These are phyloP conservation scores for Hypoxylon sp. DNA, from an alignment of 2,329 filamentous ascomycete species.

Conservation along the genomic window DNA sequence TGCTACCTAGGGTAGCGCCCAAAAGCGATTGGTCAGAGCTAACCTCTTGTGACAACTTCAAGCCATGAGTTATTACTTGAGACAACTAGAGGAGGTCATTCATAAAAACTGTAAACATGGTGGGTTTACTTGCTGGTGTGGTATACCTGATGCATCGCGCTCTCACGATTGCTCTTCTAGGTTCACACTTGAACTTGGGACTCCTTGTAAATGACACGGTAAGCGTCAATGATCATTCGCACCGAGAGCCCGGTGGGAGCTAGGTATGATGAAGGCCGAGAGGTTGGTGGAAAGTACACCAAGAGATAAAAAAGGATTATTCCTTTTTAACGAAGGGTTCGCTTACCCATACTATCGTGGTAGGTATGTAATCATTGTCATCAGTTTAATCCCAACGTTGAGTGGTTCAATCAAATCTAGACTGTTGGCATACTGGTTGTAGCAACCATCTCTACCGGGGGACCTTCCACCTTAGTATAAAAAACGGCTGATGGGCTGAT, in stretches of 20 bases:
- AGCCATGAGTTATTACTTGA: conserved; percentile 38
- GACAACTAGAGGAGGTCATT: conserved; percentile 38
- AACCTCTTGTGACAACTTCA: conserved; percentile 34
- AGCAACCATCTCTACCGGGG: background rate
- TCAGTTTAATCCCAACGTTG: background rate
- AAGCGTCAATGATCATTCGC: background rate
- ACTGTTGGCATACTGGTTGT: background rate
- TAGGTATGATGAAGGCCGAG: background rate
- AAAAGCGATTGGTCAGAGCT: conserved; percentile 32
- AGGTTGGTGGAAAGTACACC: background rate
- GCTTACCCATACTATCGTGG: background rate
- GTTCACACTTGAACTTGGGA: background rate
- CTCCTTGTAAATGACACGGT: background rate
- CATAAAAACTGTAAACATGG: conserved; percentile 18
- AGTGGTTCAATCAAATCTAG: background rate
- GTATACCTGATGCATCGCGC: conserved; percentile 1
- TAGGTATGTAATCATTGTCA: background rate
- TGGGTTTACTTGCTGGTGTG: conserved; percentile 14
- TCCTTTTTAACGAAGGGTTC: background rate
- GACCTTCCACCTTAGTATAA: conserved; percentile 15
- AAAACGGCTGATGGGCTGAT: conserved; percentile 12
- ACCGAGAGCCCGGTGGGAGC: background rate
- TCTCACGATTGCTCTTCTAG: background rate
- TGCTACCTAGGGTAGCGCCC: conserved; percentile 36
- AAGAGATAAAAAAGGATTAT: background rate